Evolutionary conservation across 2,329 filamentous ascomycete species (phyloP), one percentile per base, ranked within the genome.

Genomic region (Botrytis squamosa): DNA sequence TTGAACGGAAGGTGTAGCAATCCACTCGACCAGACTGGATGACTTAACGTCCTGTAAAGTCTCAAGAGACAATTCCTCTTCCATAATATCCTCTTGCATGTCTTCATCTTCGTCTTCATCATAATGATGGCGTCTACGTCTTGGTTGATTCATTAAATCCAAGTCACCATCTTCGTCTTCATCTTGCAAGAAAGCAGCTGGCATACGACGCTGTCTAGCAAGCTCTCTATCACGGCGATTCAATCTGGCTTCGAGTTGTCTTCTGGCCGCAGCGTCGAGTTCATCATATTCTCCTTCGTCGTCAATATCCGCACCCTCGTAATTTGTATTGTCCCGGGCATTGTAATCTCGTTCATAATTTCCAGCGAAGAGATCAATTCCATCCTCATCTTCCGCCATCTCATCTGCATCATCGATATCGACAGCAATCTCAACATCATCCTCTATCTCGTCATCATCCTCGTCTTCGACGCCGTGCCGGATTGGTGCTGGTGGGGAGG

Each of bases 21-120:
- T 92, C 97, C 97, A 99, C 77, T 99, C 96, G 0, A 94, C 97
- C 80, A 99, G 86, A 78, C 93, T 97, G 29, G 94, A 89, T 29
- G 96, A 94, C 82, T 99, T 99, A 76, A 98, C 92, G 82, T 99
- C 96, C 75, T 93, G 90, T 60, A 99, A 86, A 20, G 93, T 94
- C 83, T 98, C 95, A 0, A 98, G 88, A 2, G 95, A 95, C 33
- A 99, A 88, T 82, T 98, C 95, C 82, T 97, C 95, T 76, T 97
- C 93, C 93, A 98, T 95, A 76, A 97, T 94, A 80, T 98, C 94
- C 66, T 92, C 93, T 74, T 91, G 93, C 90, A 97, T 94, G 75
- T 95, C 92, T 77, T 97, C 95, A 77, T 98, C 95, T 20, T 92
- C 91, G 59, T 97, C 94, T 83, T 99, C 97, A 77, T 99, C 96